Base-by-base conservation (phyloP, 2,329 filamentous ascomycete genomes). In the Fusarium sp. region DNA sequence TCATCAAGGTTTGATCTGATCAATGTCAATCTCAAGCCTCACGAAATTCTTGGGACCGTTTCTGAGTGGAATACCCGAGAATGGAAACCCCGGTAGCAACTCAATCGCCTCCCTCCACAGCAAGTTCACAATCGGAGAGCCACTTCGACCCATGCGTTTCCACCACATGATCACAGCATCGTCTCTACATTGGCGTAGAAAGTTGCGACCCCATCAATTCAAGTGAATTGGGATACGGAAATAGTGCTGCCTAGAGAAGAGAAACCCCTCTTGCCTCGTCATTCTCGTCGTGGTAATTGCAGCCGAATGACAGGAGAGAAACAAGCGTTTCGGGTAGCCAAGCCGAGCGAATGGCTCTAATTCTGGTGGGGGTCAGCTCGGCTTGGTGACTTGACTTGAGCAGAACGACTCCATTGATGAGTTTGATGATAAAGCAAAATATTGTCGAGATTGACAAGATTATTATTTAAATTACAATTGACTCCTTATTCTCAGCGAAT, bases 131-230 rank as follows among this genome's bases (percentile, higher is more conserved):
- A 55, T n/a, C 4, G 4, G 18, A 64, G 56, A 58, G 36, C 62
- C 30, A 44, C 56, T 32, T n/a, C 41, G 58, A 72, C 44, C 72
- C 72, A 74, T 69, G 69, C 61, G 22, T 70, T 61, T 54, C 72
- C 58, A 72, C 57, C 72, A 59, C 72, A 75, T 75, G 72, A 75
- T 64, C 64, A 51, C 35, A 36, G 53, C 36, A 39, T 44, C 38
- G 65, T 47, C 35, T 57, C 14, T 30, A 63, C 64, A 74, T 74
- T 75, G 72, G 72, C 14, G 53, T 22, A 70, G 22, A 63, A 55
- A 35, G 32, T 28, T 56, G 24, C 39, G 26, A 44, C 55, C 57
- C 66, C 66, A 55, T 63, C 20, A 45, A 42, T 39, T 36, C 45
- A 28, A 53, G 36, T 36, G 22, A 53, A 48, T 35, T 35, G 38